Conservation (phyloP, 148 eudicot species). For the Nepenthes gracilis region DNA sequence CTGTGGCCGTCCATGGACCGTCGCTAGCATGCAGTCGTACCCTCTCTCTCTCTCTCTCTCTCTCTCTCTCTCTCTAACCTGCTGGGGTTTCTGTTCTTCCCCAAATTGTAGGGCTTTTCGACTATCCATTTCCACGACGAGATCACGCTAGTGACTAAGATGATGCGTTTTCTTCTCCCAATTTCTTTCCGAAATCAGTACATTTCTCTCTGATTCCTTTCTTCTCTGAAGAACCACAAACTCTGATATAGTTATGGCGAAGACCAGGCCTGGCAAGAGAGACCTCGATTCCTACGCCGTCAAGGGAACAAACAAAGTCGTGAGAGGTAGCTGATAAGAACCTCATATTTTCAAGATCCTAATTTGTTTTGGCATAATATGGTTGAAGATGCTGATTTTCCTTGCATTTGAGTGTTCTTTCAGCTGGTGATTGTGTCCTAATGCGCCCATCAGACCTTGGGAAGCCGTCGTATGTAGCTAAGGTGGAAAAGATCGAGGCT, state of each 20-base stretch:
- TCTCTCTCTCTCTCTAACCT: no score
- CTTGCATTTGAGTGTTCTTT: neutral
- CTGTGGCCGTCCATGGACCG: no score
- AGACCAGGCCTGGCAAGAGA: conserved; percentile 50
- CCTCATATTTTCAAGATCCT: neutral
- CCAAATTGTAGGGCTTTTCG: conserved; percentile 17
- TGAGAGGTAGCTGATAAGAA: conserved; percentile 26
- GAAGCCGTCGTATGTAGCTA: conserved; percentile 38
- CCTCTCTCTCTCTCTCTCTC: no score
- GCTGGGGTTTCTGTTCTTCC: conserved; percentile 19
- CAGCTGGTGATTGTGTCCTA: conserved; percentile 47
- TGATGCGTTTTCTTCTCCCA: neutral
- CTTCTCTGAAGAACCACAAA: no score
- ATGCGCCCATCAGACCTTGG: conserved; percentile 39
- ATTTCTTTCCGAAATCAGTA: neutral
- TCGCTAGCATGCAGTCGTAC: no score
- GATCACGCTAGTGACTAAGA: neutral
- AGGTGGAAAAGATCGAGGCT: conserved; percentile 35
- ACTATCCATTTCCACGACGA: neutral
- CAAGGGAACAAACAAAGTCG: conserved; percentile 65
- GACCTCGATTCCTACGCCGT: conserved; percentile 60
- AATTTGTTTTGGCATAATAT: neutral
- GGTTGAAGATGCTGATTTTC: neutral
- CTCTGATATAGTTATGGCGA: conserved; percentile 31
- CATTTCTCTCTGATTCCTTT: neutral